Evolutionary conservation across 345 rosid genomes (phyloP), one percentile per base, ranked within the genome.

Genomic region (Salix arbutifolia): DNA sequence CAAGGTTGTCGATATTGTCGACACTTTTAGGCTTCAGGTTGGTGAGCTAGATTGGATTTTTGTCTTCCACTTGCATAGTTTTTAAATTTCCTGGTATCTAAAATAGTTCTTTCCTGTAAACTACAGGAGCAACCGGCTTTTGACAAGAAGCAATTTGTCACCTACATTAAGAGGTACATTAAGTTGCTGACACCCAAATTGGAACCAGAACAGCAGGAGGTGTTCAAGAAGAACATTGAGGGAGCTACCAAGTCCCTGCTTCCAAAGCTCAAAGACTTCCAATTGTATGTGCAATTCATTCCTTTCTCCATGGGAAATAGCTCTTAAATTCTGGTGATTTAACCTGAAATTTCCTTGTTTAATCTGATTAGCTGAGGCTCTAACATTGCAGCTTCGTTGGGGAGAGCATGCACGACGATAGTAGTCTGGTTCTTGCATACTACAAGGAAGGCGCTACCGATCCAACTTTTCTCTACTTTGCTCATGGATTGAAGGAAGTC

Each of bases 371-470:
- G 13, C 16, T 75, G 31, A 6, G 33, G 10, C 31, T 6, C 62
- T 40, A 50, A 31, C 14, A 6, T 60, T 71, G 68, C 87, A 93
- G 98, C 88, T 96, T 96, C 52, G 92, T 96, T 14, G 99, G 99
- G 8, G 99, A 96, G 86, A 89, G 96, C 81, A 90, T 93, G 99
- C 81, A 80, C 1, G 97, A 91, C 76, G 99, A 96, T 71, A 73
- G 82, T 25, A 4, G 69, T 42, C 12, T 93, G 91, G 99, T 96
- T 31, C 87, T 96, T 82, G 99, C 99, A 52, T 93, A 93, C 89
- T 96, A 96, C 90, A 96, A 90, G 87, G 99, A 93, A 0, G 98
- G 96, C 76, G 96, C 96, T 9, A 72, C 88, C 0, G 94, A 96
- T 76, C 98, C 99, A 8, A 96, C 98, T 31, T 96, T 96, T 86